Percentiles rank a stretch among this genome's conserved stretches.
phyloP scores from a whole-genome alignment of 2,329 filamentous ascomycete genomes.

The Penicillium sp. region DNA sequence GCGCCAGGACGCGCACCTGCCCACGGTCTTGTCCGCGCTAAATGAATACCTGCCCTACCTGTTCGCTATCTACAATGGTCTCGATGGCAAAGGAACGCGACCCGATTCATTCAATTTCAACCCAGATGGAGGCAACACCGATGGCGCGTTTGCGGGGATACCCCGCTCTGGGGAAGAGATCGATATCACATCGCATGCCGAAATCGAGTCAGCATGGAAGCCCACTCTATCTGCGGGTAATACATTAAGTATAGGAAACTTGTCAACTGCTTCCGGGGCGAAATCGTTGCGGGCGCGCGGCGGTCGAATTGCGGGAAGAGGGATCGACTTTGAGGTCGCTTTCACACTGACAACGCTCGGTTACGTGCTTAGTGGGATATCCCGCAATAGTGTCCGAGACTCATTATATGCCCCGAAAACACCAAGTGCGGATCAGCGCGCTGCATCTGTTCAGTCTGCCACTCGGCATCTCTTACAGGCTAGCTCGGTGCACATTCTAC shows the following conservation, averaged over 20 bases:
- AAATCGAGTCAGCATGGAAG: constrained; percentile 72
- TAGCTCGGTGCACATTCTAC: constrained; percentile 68
- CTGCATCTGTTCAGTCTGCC: constrained; percentile 62
- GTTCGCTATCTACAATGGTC: constrained; percentile 65
- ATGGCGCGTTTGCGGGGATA: neutral
- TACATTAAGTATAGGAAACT: constrained; percentile 3
- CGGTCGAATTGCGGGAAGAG: constrained; percentile 61
- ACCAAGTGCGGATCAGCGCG: constrained; percentile 62
- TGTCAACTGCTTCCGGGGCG: neutral
- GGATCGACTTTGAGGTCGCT: constrained; percentile 74
- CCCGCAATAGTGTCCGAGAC: constrained; percentile 64
- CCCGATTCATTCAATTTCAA: neutral
- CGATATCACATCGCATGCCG: constrained; percentile 60
- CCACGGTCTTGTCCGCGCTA: constrained; percentile 61
- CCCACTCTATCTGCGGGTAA: constrained; percentile 63
- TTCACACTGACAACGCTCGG: constrained; percentile 74
- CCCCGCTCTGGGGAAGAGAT: constrained; percentile 53
- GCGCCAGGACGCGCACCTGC: constrained; percentile 65
- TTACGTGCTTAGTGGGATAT: constrained; percentile 65
- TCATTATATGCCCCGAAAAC: constrained; percentile 60
- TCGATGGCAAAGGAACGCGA: constrained; percentile 42
- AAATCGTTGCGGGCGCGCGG: constrained; percentile 48
- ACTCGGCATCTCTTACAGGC: constrained; percentile 74
- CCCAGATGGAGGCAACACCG: neutral
- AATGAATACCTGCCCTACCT: constrained; percentile 79